Base-by-base conservation (phyloP, 129 eudicot species). In the Flaveria ramosissima region DNA sequence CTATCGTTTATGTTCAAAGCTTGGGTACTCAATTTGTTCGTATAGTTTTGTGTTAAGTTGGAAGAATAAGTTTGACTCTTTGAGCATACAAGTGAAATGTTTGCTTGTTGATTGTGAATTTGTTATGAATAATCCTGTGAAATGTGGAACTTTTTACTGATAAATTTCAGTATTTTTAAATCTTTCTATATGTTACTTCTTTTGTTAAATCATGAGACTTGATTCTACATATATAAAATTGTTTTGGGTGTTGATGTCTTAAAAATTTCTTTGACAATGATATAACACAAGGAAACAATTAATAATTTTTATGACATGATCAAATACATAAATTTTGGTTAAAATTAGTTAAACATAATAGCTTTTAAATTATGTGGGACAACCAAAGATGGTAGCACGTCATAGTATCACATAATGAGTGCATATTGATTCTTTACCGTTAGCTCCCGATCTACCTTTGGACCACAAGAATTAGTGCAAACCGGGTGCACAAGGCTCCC, bases 151-250 rank as follows among this genome's bases (percentile, higher is more conserved):
- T 11, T 60, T 60, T 60, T 32, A n/a, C 42, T 15, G 9, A 68
- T 13, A 32, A 53, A 21, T 24, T 36, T 41, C 5, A 19, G 47
- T 39, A 21, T 48, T 47, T 11, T 0, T 23, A 41, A 32, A 36
- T 69, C 65, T 41, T 56, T 59, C 13, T 47, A 6, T 19, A 47
- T 47, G 16, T n/a, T 67, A 66, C 24, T 53, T 21, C 24, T 36
- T 52, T 39, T 51, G 68, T 67, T 77, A 66, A 52, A 46, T 7
- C 70, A 30, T 74, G 78, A 74, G 15, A 3, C 16, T 57, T 55
- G 24, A 19, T 47, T 73, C 55, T 9, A 23, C 9, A 42, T 60
- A 24, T 64, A 27, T 20, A 19, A 48, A 48, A 66, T 30, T 20
- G 9, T 36, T 76, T 21, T 74, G 42, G 14, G 26, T 50, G 16